Evolutionary conservation across 2,329 filamentous ascomycete species (phyloP).

Genomic region (Fusarium sp.): DNA sequence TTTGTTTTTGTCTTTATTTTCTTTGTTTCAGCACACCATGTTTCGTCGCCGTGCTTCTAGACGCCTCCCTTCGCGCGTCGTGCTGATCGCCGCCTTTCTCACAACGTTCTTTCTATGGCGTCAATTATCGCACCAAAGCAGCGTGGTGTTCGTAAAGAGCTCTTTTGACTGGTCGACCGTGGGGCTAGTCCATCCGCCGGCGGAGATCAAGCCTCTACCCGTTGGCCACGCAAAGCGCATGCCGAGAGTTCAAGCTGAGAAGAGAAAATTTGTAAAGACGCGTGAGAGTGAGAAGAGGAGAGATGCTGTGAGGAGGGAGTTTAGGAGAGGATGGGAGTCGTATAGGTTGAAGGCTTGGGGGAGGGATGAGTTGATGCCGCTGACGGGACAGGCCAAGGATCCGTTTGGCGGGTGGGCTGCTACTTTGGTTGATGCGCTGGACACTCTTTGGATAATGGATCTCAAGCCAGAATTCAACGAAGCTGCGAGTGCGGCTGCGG

Average conservation of each 20-base stretch:
- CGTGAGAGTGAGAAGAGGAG: constrained; percentile 44
- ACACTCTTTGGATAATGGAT: constrained; percentile 72
- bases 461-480: constrained; percentile 59
- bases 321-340: constrained; percentile 56
- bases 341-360: constrained; percentile 63
- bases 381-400: constrained; percentile 57
- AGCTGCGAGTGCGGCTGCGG: constrained; percentile 59
- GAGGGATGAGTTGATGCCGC: constrained; percentile 61
- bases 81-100: background rate
- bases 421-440: constrained; percentile 68
- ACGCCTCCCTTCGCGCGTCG: background rate
- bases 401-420: constrained; percentile 66
- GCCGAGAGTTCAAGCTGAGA: constrained; percentile 45
- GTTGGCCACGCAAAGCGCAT: constrained; percentile 38
- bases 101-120: background rate
- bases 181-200: constrained; percentile 43
- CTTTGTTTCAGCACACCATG: background rate
- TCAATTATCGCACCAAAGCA: background rate
- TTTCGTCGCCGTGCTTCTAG: background rate
- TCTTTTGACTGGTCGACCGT: constrained; percentile 46
- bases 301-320: constrained; percentile 52
- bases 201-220: constrained; percentile 46
- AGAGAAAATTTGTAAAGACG: constrained; percentile 32
- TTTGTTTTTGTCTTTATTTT: background rate
- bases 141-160: constrained; percentile 35